These are phyloP conservation scores for Coemansia sp. DNA, from an alignment of 192 early-diverging fungal species.

Conservation along the genomic window DNA sequence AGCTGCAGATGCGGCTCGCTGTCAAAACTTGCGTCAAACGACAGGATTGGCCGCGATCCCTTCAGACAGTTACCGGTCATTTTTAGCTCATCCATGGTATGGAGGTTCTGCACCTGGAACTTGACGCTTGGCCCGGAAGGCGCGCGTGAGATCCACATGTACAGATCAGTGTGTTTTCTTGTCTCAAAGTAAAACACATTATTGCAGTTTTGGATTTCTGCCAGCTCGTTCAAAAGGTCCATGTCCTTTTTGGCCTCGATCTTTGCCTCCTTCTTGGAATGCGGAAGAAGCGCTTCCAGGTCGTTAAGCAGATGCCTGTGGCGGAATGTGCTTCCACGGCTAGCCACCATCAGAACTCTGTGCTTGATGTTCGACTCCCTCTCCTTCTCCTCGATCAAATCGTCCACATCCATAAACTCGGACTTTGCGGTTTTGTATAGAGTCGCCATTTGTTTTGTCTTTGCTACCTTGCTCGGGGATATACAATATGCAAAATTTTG, in stretches of 20 bases:
- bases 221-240: slow-evolving; percentile 87
- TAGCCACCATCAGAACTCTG: slow-evolving; percentile 83
- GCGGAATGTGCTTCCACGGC: slow-evolving; percentile 80
- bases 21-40: slow-evolving; percentile 94
- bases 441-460: too few relatives aligned
- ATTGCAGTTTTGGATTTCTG: slow-evolving; percentile 97
- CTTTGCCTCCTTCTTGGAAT: slow-evolving; percentile 95
- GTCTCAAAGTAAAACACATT: slow-evolving; percentile 97
- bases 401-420: slow-evolving; percentile 47
- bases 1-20: slow-evolving; percentile 78
- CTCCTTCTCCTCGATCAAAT: slow-evolving; percentile 53
- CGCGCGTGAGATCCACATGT: slow-evolving; percentile 93
- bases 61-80: slow-evolving; percentile 99
- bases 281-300: slow-evolving; percentile 83
- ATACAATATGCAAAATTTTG: too few relatives aligned
- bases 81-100: slow-evolving; percentile 98
- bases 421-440: slow-evolving; percentile 49
- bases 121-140: slow-evolving; percentile 94
- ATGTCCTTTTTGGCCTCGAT: slow-evolving; percentile 90
- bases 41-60: slow-evolving; percentile 91
- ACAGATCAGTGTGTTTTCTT: slow-evolving; percentile 87
- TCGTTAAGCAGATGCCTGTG: slow-evolving; percentile 93
- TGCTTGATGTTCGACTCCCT: slow-evolving; percentile 79
- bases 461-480: too few relatives aligned
- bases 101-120: slow-evolving; percentile 94